Conservation (phyloP, 768 basidiomycete species). For the Psilocybe sp. region DNA sequence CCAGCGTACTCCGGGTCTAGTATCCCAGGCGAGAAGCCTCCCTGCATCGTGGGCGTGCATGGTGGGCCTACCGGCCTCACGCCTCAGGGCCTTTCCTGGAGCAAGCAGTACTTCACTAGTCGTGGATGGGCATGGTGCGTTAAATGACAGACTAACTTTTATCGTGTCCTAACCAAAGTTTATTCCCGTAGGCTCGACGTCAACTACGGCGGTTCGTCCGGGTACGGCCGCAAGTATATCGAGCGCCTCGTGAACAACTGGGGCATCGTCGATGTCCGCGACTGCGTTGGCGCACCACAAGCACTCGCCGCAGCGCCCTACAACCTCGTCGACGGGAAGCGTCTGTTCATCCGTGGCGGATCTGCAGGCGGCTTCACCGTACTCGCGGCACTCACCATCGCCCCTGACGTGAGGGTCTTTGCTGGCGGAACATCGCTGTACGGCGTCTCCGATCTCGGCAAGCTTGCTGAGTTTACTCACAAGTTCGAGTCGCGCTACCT, state of each 20-base stretch:
- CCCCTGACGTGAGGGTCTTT: conserved; percentile 44
- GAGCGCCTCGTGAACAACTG: conserved; percentile 61
- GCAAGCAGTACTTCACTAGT: conserved; percentile 62
- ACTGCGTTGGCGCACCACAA: conserved; percentile 56
- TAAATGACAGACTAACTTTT: conserved; percentile 10
- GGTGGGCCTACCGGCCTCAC: conserved; percentile 66
- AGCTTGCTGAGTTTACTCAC: conserved; percentile 61
- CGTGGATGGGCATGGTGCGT: conserved; percentile 69
- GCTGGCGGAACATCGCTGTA: conserved; percentile 64
- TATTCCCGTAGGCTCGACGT: conserved; percentile 56
- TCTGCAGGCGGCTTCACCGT: conserved; percentile 76
- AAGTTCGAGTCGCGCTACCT: conserved; percentile 67
- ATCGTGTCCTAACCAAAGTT: not conserved
- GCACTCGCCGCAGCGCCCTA: conserved; percentile 42
- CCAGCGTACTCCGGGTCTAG: conserved; percentile 51
- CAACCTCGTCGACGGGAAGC: conserved; percentile 58
- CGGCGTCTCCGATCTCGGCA: conserved; percentile 64
- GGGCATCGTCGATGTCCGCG: conserved; percentile 73
- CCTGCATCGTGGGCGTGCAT: conserved; percentile 62
- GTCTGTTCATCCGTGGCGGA: conserved; percentile 67
- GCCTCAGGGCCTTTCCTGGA: conserved; percentile 47
- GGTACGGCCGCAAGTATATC: conserved; percentile 69
- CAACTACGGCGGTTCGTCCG: conserved; percentile 74
- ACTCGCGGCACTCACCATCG: conserved; percentile 44
- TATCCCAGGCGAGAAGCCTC: conserved; percentile 55